These are phyloP conservation scores for Trametes maxima DNA, from an alignment of 768 basidiomycete species.

Conservation along the genomic window DNA sequence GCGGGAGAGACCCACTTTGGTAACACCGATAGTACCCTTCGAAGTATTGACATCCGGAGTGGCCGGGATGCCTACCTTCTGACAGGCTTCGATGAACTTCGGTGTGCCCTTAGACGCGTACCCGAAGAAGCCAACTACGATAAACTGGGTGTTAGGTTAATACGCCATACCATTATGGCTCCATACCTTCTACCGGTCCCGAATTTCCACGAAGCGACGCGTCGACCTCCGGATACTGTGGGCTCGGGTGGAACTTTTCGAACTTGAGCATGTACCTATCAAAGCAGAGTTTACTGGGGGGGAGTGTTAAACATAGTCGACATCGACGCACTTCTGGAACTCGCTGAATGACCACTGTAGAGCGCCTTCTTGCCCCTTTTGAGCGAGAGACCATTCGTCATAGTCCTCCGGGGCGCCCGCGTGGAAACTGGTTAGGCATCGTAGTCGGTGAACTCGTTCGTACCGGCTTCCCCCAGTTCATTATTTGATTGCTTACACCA, in stretches of 20 bases:
- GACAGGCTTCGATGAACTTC: constrained; percentile 58
- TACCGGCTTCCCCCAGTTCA: too few species aligned
- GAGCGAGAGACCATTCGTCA: constrained; percentile 61
- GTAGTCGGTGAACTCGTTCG: neutral
- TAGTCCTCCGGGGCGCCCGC: constrained; percentile 69
- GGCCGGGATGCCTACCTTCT: constrained; percentile 51
- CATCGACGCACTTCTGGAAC: constrained; percentile 45
- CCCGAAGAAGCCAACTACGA: constrained; percentile 55
- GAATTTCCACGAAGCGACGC: constrained; percentile 45
- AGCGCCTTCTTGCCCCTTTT: constrained; percentile 45
- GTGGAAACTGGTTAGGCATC: constrained; percentile 41
- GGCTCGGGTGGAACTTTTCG: constrained; percentile 56
- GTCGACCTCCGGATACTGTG: constrained; percentile 53
- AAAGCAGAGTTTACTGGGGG: neutral
- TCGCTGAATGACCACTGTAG: constrained; percentile 62
- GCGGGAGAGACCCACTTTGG: constrained; percentile 46
- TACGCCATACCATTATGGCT: neutral
- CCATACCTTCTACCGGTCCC: constrained; percentile 53
- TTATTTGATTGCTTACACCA: constrained; percentile 36
- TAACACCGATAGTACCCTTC: constrained; percentile 59
- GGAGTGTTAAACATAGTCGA: neutral
- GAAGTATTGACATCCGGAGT: constrained; percentile 59
- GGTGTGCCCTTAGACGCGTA: constrained; percentile 46
- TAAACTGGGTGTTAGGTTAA: neutral
- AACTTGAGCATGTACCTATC: constrained; percentile 72